These are phyloP conservation scores for Trichocladium uniseriatum DNA, from an alignment of 495 filamentous ascomycete genomes.

Conservation along the genomic window DNA sequence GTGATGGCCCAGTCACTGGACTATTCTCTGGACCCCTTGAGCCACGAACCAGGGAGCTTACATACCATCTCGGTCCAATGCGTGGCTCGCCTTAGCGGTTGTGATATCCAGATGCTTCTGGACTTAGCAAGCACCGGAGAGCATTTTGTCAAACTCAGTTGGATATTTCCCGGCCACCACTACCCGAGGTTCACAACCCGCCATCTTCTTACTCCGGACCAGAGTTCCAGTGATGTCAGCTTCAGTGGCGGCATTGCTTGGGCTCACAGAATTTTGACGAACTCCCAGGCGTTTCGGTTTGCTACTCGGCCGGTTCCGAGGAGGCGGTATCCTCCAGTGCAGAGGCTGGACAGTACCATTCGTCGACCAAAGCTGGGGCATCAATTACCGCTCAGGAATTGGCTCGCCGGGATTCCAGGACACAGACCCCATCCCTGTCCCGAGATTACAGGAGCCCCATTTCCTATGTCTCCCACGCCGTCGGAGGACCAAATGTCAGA, in stretches of 20 bases:
- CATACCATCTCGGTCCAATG: background rate
- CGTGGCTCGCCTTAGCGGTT: background rate
- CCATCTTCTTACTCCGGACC: background rate
- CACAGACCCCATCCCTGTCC: too few species aligned
- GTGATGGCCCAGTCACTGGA: background rate
- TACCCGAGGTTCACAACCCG: slow-evolving; percentile 6
- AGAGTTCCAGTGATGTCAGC: background rate
- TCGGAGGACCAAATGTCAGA: too few species aligned
- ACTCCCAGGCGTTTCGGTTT: background rate
- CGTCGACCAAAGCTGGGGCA: too few species aligned
- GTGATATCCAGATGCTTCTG: background rate
- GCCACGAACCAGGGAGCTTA: background rate
- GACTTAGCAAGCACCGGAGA: background rate
- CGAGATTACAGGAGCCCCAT: too few species aligned
- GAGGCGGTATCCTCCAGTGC: too few species aligned
- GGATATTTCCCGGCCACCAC: slow-evolving; percentile 1
- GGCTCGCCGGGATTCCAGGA: too few species aligned
- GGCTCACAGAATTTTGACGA: background rate
- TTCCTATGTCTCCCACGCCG: too few species aligned
- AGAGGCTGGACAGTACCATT: too few species aligned
- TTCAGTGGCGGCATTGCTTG: slow-evolving; percentile 3
- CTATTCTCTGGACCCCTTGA: background rate
- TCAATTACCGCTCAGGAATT: too few species aligned
- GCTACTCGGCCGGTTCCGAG: background rate
- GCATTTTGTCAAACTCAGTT: slow-evolving; percentile 1